Evolutionary conservation across 306 rosid genomes (phyloP).

Genomic region (Vigna angularis): DNA sequence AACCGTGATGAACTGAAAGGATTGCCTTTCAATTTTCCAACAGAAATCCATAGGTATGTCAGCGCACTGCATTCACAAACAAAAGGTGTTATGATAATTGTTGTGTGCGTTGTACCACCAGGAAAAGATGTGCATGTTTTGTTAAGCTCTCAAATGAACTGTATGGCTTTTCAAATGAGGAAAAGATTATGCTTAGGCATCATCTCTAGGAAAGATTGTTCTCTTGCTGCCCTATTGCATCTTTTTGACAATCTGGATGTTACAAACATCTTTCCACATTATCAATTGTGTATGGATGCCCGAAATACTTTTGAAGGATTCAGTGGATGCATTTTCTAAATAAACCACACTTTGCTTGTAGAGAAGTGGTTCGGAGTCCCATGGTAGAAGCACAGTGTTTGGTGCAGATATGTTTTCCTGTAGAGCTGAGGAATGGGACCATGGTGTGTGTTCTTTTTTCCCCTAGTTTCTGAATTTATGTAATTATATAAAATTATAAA

Average conservation of each 20-base stretch:
- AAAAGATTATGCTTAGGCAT: slow-evolving; percentile 4
- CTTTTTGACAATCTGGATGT: slow-evolving; percentile 34
- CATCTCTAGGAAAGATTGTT: slow-evolving; percentile 30
- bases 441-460: slow-evolving; percentile 59
- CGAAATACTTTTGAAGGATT: slow-evolving; percentile 34
- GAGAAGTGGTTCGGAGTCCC: slow-evolving; percentile 90
- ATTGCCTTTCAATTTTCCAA: slow-evolving; percentile 85
- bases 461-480: slow-evolving; percentile 32
- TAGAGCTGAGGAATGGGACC: slow-evolving; percentile 84
- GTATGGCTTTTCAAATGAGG: slow-evolving; percentile 3
- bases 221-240: slow-evolving; percentile 35
- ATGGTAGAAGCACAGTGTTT: slow-evolving; percentile 99
- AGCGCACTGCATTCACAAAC: slow-evolving; percentile 36
- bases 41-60: slow-evolving; percentile 66
- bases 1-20: slow-evolving; percentile 89
- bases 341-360: slow-evolving; percentile 53
- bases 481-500: not conserved
- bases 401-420: slow-evolving; percentile 93
- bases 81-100: slow-evolving; percentile 23
- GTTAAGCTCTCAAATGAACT: slow-evolving; percentile 26
- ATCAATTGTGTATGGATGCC: slow-evolving; percentile 26
- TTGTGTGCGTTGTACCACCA: slow-evolving; percentile 13
- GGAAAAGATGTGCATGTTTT: slow-evolving; percentile 20
- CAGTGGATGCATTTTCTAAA: slow-evolving; percentile 48
- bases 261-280: slow-evolving; percentile 24